A percentile compares a stretch with the other conserved stretches of the same genome.
These are phyloP conservation scores for Potentilla sterilis DNA, from an alignment of 306 rosid species.

Conservation along the genomic window DNA sequence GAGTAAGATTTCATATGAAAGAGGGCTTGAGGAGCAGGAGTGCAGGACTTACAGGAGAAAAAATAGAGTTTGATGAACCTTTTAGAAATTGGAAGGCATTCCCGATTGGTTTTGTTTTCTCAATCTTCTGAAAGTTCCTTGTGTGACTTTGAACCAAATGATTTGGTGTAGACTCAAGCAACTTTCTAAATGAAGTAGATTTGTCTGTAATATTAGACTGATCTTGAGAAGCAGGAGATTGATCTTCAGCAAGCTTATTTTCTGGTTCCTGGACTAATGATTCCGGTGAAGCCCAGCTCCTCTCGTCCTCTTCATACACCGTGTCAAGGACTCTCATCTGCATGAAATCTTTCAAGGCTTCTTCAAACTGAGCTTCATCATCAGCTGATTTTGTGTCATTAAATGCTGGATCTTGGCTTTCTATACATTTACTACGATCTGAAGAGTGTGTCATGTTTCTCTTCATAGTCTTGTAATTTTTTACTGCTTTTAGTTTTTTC, in stretches of 20 bases:
- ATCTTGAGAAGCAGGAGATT: not conserved
- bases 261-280: slow-evolving; percentile 13
- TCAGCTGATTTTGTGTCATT: not conserved
- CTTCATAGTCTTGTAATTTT: slow-evolving; percentile 13
- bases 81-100: slow-evolving; percentile 6
- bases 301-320: slow-evolving; percentile 32
- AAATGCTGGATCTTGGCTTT: slow-evolving; percentile 14
- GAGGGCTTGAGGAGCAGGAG: not conserved
- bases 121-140: slow-evolving; percentile 18
- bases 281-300: slow-evolving; percentile 27
- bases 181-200: slow-evolving; percentile 12
- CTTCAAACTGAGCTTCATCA: slow-evolving; percentile 18
- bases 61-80: slow-evolving; percentile 23
- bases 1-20: not conserved
- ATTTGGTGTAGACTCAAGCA: slow-evolving; percentile 27
- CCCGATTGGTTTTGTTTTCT: slow-evolving; percentile 1
- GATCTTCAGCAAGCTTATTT: slow-evolving; percentile 7
- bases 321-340: slow-evolving; percentile 33
- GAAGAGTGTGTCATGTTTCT: slow-evolving; percentile 7
- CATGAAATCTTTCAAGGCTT: slow-evolving; percentile 22
- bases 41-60: slow-evolving; percentile 19
- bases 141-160: slow-evolving; percentile 4
- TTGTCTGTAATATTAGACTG: slow-evolving; percentile 15
- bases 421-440: slow-evolving; percentile 1
- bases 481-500: slow-evolving; percentile 1